Evolutionary conservation across 805 yeast genomes (phyloP).

Genomic region (Yarrowia sp.): DNA sequence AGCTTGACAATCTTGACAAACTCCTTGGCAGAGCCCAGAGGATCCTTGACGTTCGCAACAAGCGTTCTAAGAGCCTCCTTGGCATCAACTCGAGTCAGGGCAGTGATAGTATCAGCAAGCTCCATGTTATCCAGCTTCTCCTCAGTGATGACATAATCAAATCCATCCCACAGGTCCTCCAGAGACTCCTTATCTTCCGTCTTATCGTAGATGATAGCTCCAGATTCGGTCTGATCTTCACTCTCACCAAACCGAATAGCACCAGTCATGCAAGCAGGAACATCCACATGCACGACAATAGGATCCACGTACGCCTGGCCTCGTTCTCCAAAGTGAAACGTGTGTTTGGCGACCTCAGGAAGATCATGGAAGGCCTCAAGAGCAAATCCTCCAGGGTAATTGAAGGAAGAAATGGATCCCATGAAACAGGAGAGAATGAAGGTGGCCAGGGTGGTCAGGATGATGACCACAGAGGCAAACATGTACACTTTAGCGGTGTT

Average conservation of each 20-base stretch:
- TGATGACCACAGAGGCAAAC: slow-evolving; percentile 38
- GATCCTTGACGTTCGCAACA: neutral
- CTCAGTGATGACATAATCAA: slow-evolving; percentile 53
- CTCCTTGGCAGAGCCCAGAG: neutral
- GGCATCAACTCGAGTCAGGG: neutral
- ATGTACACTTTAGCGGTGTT: slow-evolving; percentile 33
- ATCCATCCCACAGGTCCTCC: slow-evolving; percentile 45
- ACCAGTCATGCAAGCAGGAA: slow-evolving; percentile 85
- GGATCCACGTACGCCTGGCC: slow-evolving; percentile 28
- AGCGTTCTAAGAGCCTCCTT: neutral
- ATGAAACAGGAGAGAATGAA: slow-evolving; percentile 48
- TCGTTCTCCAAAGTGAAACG: slow-evolving; percentile 23
- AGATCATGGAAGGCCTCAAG: slow-evolving; percentile 51
- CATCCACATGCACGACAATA: slow-evolving; percentile 66
- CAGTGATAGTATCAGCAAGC: neutral
- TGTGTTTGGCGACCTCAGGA: slow-evolving; percentile 34
- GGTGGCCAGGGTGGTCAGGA: slow-evolving; percentile 41
- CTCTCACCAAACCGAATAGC: slow-evolving; percentile 71
- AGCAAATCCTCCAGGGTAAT: slow-evolving; percentile 90
- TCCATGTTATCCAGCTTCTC: slow-evolving; percentile 30
- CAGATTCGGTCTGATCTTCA: slow-evolving; percentile 34
- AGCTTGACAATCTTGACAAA: neutral
- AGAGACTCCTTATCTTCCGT: slow-evolving; percentile 55
- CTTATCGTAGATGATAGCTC: slow-evolving; percentile 59
- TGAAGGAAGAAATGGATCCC: slow-evolving; percentile 63